Conservation (phyloP, 208 protist species). For the Leishmania martiniquensis region DNA sequence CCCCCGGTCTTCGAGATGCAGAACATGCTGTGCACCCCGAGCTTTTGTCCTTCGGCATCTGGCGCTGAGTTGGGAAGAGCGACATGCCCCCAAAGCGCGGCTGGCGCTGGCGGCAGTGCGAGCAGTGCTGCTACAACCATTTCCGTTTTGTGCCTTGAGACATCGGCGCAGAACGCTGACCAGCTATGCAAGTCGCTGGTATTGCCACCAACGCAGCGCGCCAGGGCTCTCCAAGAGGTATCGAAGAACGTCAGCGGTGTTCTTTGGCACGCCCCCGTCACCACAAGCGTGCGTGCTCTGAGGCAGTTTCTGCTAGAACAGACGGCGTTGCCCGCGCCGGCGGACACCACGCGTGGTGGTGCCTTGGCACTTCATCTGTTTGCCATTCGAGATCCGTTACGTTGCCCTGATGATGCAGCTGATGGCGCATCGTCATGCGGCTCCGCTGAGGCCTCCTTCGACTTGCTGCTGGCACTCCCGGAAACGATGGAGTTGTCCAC, state of each 20-base stretch:
- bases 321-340: neutral
- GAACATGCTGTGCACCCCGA: conserved; percentile 2
- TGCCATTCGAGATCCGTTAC: conserved; percentile 7
- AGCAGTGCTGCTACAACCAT: neutral
- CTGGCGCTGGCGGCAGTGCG: neutral
- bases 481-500: conserved; percentile 2
- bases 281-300: conserved; percentile 6
- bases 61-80: neutral
- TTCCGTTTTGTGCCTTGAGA: conserved; percentile 25
- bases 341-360: neutral
- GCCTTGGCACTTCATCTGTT: conserved; percentile 15
- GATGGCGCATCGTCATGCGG: neutral
- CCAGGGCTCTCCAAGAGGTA: conserved; percentile 1
- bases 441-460: neutral
- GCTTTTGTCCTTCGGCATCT: neutral
- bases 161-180: conserved; percentile 7
- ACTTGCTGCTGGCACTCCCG: neutral
- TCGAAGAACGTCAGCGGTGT: conserved; percentile 7
- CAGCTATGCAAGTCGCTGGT: conserved; percentile 11
- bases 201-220: conserved; percentile 9
- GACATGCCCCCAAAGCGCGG: neutral
- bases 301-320: conserved; percentile 14
- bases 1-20: conserved; percentile 11
- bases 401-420: neutral
- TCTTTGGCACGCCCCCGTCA: conserved; percentile 16